phyloP scores from a whole-genome alignment of 2,329 filamentous ascomycete genomes.

The Purpureocillium takamizusanense region DNA sequence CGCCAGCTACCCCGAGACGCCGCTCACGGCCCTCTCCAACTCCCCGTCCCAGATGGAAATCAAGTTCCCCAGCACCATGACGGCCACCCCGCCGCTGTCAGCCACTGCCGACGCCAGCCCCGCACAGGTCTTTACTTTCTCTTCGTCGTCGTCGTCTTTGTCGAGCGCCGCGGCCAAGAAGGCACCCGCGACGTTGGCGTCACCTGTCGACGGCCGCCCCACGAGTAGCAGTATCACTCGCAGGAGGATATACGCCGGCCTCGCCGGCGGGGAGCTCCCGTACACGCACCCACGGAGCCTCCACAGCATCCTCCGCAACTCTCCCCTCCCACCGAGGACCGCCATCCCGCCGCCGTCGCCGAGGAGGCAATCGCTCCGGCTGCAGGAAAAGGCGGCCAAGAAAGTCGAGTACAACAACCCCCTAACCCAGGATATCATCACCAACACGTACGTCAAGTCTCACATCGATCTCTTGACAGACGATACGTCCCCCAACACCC shows the following conservation, averaged over 20 bases:
- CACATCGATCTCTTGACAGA: constrained; percentile 55
- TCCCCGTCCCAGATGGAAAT: constrained; percentile 39
- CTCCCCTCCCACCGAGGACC: constrained; percentile 46
- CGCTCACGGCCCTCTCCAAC: constrained; percentile 38
- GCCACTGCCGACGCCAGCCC: constrained; percentile 35
- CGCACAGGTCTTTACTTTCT: constrained; percentile 37
- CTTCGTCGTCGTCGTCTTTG: constrained; percentile 21
- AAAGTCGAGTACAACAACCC: constrained; percentile 55
- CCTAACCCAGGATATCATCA: constrained; percentile 54
- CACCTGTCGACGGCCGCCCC: neutral
- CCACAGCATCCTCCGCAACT: constrained; percentile 59
- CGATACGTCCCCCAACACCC: constrained; percentile 42
- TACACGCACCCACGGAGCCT: constrained; percentile 51
- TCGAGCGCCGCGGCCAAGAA: constrained; percentile 18
- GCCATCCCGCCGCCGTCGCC: constrained; percentile 43
- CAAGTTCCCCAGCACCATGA: constrained; percentile 46
- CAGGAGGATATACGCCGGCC: neutral
- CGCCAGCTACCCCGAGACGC: constrained; percentile 42
- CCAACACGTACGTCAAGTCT: constrained; percentile 51
- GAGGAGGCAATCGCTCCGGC: constrained; percentile 41
- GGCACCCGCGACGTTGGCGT: neutral
- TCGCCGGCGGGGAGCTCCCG: constrained; percentile 20
- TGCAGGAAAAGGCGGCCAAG: constrained; percentile 44
- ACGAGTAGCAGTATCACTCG: too few species aligned
- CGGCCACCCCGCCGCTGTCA: constrained; percentile 48